Evolutionary conservation across 2,329 filamentous ascomycete genomes (phyloP), one percentile per base, ranked within the genome.

Genomic region (Colletotrichum horii): DNA sequence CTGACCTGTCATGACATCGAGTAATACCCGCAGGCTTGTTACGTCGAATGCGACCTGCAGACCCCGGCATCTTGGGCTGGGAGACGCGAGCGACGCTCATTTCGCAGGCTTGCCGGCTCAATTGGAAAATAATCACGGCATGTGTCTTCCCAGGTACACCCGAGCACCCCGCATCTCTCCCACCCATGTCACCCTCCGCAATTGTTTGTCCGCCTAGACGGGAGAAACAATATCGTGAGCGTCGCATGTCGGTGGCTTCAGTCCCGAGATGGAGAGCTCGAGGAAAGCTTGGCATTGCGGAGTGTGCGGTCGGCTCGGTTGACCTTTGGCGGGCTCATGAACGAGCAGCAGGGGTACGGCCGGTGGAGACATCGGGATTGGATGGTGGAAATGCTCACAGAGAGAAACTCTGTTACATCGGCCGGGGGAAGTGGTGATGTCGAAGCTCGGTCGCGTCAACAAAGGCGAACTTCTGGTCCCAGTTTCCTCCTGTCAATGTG

Each of bases 161-260:
- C 14, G 34, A 19, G 8, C 64, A 75, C 64, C 64, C 72, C 67
- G 58, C 69, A 38, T 34, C 30, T 22, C 56, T 6, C 12, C 15
- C 1, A 26, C 32, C n/a, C 61, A 48, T 64, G 64, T 22, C 22
- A 64, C 30, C 5, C 38, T 28, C 56, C 28, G 15, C 52, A 28
- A 9, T 0, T 36, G 32, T 56, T 72, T 62, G 61, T 56, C 43
- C n/a, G 72, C 55, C 61, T 55, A 71, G 61, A 56, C 72, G 55
- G 72, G 61, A 7, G 38, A 66, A 71, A 3, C 26, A 34, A 5
- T n/a, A 58, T 73, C n/a, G 58, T 73, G 62, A 32, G 24, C 22
- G 69, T 75, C 70, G 70, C 58, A 68, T 65, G 70, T 75, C 73
- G 73, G 73, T 73, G 64, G 56, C 73, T 65, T 73, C 73, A 73